These are phyloP conservation scores for Starmerella geochares DNA, from an alignment of 805 yeast species.

Conservation along the genomic window DNA sequence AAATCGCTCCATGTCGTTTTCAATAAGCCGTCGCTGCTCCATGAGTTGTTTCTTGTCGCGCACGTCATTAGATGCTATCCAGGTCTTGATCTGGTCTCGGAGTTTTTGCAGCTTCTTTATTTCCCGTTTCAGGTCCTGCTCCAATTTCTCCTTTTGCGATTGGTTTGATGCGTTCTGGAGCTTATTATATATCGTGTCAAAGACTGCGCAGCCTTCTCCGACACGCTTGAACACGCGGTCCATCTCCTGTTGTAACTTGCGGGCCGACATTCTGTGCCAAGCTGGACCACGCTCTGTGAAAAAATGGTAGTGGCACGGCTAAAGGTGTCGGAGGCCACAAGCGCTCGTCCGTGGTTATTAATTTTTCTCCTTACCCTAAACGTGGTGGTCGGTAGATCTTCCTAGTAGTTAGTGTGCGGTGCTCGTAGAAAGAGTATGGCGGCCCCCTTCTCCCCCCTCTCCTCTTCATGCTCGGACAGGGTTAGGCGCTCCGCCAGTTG, in stretches of 20 bases:
- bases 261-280: constrained; percentile 27
- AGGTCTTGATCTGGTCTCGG: constrained; percentile 88
- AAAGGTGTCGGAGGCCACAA: background rate
- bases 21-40: constrained; percentile 63
- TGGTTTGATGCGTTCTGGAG: constrained; percentile 68
- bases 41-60: constrained; percentile 74
- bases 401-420: too few species aligned
- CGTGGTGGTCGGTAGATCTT: too few species aligned
- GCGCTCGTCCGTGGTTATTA: constrained; percentile 1
- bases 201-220: constrained; percentile 77
- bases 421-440: background rate
- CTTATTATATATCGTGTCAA: constrained; percentile 79
- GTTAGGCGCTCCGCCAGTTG: background rate
- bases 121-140: constrained; percentile 79
- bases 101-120: constrained; percentile 87
- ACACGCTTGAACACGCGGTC: constrained; percentile 89
- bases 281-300: background rate
- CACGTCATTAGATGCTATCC: constrained; percentile 85
- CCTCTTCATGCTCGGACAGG: background rate
- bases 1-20: constrained; percentile 78
- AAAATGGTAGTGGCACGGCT: constrained; percentile 2
- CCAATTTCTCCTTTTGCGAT: constrained; percentile 87
- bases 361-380: constrained; percentile 6
- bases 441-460: background rate
- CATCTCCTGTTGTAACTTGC: constrained; percentile 47